phyloP scores from a whole-genome alignment of 2,329 filamentous ascomycete species.

The Colletotrichum sp. region DNA sequence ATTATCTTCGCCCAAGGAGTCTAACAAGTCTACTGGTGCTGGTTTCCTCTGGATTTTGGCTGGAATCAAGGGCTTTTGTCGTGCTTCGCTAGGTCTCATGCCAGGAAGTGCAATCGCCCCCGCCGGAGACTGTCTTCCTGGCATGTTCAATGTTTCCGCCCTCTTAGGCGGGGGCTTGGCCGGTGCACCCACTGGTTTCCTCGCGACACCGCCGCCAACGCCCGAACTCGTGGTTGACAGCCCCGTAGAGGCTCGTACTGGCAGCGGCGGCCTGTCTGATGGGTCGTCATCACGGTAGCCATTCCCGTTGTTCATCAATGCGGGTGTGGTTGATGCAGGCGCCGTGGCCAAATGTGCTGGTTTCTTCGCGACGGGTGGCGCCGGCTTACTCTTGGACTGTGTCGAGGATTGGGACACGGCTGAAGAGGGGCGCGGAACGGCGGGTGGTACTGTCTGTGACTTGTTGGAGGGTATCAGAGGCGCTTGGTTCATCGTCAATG shows the following conservation, averaged over 20 bases:
- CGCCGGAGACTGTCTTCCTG: conserved; percentile 5
- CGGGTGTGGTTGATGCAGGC: conserved; percentile 29
- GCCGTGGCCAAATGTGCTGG: conserved; percentile 56
- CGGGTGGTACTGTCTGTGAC: conserved; percentile 25
- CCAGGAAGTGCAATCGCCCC: conserved; percentile 19
- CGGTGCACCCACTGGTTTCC: conserved; percentile 10
- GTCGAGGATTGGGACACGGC: conserved; percentile 34
- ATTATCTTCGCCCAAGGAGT: conserved; percentile 52
- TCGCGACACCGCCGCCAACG: not conserved
- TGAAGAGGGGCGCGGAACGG: conserved; percentile 36
- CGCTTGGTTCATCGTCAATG: conserved; percentile 2
- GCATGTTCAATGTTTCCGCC: not conserved
- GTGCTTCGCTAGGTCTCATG: conserved; percentile 10
- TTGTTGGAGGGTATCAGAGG: conserved; percentile 11
- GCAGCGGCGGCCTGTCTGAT: conserved; percentile 25
- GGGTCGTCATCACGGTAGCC: conserved; percentile 19
- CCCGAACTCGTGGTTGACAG: not conserved
- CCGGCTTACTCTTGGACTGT: conserved; percentile 39
- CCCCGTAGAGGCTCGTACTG: conserved; percentile 16
- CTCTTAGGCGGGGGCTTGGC: conserved; percentile 1
- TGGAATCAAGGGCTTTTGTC: conserved; percentile 11
- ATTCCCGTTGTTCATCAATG: conserved; percentile 21
- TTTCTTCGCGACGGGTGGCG: conserved; percentile 68
- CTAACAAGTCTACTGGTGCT: conserved; percentile 44
- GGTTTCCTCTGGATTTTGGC: conserved; percentile 22